Evolutionary conservation across 2,329 filamentous ascomycete species (phyloP).

Genomic region (Coleophoma cylindrospora): DNA sequence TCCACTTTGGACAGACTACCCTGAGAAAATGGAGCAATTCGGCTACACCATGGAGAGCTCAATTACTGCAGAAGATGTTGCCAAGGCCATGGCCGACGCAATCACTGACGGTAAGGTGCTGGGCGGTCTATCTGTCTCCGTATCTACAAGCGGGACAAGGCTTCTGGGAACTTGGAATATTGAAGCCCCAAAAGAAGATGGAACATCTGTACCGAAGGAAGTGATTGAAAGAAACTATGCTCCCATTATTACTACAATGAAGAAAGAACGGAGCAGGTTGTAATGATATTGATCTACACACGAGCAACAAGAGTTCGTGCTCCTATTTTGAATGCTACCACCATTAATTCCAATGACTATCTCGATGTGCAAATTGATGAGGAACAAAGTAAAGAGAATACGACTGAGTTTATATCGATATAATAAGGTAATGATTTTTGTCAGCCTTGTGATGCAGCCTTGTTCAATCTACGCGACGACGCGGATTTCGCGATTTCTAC

Average conservation of each 20-base stretch:
- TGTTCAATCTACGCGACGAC: not conserved
- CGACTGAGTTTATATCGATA: too few relatives aligned
- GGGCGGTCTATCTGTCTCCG: constrained; percentile 5
- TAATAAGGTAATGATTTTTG: too few relatives aligned
- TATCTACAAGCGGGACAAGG: not conserved
- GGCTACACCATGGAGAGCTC: constrained; percentile 1
- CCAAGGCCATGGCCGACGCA: constrained; percentile 5
- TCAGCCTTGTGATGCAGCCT: not conserved
- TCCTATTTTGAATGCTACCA: not conserved
- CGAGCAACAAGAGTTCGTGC: not conserved
- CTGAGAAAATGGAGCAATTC: constrained; percentile 9
- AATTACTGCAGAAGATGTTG: constrained; percentile 6
- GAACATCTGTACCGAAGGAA: constrained; percentile 2
- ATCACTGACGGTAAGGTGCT: constrained; percentile 4
- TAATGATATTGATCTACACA: not conserved
- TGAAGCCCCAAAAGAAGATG: not conserved
- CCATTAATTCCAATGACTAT: not conserved
- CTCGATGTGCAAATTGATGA: too few relatives aligned
- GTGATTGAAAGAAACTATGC: constrained; percentile 4
- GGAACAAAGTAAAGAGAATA: too few relatives aligned
- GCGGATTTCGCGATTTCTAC: not conserved
- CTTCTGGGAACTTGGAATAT: constrained; percentile 10
- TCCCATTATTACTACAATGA: constrained; percentile 3
- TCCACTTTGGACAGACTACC: constrained; percentile 10
- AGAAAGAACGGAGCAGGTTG: constrained; percentile 1